Percentiles rank a stretch among this genome's conserved stretches.
phyloP scores from a whole-genome alignment of 768 basidiomycete genomes.

The Lentinula sp. region DNA sequence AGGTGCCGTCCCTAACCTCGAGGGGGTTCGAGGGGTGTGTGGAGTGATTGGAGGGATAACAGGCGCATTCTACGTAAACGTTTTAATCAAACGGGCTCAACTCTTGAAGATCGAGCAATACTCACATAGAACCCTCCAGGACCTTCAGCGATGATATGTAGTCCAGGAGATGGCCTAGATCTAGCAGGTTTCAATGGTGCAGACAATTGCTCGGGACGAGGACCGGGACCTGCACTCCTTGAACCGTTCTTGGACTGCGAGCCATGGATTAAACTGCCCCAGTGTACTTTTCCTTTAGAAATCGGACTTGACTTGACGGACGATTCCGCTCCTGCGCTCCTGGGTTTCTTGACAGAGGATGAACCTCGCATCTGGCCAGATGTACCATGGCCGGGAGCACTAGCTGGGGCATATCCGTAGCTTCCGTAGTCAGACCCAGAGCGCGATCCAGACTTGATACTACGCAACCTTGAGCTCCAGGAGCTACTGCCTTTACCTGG shows the following conservation, averaged over 20 bases:
- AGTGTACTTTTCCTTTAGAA: not conserved
- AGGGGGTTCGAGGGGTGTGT: not conserved
- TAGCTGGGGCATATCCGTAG: not conserved
- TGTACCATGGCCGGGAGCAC: not conserved
- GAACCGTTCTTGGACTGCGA: slow-evolving; percentile 2
- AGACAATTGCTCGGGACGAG: not conserved
- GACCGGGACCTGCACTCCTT: not conserved
- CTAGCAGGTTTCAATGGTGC: not conserved
- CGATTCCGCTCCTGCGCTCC: not conserved
- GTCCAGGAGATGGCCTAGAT: not conserved
- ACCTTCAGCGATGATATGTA: not conserved
- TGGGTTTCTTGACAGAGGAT: not conserved
- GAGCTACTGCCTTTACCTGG: slow-evolving; percentile 2
- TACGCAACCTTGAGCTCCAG: not conserved
- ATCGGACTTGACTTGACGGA: not conserved
- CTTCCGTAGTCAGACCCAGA: not conserved
- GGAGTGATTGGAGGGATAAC: not conserved
- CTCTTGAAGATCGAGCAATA: not conserved
- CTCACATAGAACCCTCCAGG: not conserved
- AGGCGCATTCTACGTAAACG: not conserved
- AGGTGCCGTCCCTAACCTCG: not conserved
- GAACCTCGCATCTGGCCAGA: not conserved
- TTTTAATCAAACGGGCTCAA: not conserved
- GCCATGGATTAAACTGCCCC: slow-evolving; percentile 1
- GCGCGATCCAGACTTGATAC: not conserved